Evolutionary conservation across 2,329 filamentous ascomycete genomes (phyloP).

Genomic region (Pseudocercospora cruenta): DNA sequence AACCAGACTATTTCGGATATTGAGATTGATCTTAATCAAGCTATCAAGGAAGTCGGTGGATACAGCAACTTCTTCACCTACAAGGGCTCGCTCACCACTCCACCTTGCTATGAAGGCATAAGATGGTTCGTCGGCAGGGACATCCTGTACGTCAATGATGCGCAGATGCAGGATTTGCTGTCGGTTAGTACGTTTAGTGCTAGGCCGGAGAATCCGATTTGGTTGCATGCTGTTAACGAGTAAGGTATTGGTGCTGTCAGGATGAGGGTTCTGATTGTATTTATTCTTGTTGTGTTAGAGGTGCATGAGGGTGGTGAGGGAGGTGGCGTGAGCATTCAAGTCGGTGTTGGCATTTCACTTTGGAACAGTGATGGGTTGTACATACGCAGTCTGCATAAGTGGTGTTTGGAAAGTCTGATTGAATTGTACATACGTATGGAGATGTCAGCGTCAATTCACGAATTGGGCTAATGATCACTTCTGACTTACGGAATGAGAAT

Average conservation of each 20-base stretch:
- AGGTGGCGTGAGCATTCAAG: not conserved
- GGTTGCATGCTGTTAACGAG: slow-evolving; percentile 14
- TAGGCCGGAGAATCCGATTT: slow-evolving; percentile 46
- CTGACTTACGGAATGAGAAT: too few relatives aligned
- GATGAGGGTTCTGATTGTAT: not conserved
- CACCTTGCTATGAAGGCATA: slow-evolving; percentile 53
- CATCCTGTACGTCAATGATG: slow-evolving; percentile 47
- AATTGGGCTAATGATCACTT: too few relatives aligned
- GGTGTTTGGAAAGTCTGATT: not conserved
- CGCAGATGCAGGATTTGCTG: slow-evolving; percentile 54
- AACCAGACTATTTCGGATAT: slow-evolving; percentile 17
- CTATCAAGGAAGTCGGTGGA: slow-evolving; percentile 42
- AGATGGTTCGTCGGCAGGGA: slow-evolving; percentile 51
- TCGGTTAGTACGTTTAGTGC: slow-evolving; percentile 50
- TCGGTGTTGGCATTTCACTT: not conserved
- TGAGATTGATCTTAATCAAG: slow-evolving; percentile 39
- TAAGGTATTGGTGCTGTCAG: not conserved
- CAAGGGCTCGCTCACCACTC: slow-evolving; percentile 52
- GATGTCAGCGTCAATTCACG: too few relatives aligned
- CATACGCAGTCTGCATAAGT: not conserved
- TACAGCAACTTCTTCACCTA: slow-evolving; percentile 56
- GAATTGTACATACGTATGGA: not conserved
- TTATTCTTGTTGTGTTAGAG: not conserved
- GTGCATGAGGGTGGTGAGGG: not conserved
- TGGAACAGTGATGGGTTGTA: not conserved